Percentiles rank a stretch among this genome's conserved stretches.
Evolutionary conservation across 306 rosid species (phyloP).

Genomic region (Fragaria nilgerrensis): DNA sequence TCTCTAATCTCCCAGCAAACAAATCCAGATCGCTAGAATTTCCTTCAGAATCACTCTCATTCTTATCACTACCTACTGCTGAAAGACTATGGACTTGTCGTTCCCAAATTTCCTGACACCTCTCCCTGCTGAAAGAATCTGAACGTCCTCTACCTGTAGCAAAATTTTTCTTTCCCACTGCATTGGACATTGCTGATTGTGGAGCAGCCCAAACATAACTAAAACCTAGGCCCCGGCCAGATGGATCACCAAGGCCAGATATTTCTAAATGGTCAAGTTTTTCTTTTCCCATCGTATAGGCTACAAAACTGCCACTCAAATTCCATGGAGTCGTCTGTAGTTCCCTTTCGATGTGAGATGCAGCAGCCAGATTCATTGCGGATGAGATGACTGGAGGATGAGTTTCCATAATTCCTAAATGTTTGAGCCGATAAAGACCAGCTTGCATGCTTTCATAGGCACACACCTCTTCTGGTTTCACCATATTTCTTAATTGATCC

Average conservation of each 20-base stretch:
- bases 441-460: slow-evolving; percentile 99
- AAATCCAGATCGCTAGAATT: slow-evolving; percentile 81
- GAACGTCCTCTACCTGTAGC: slow-evolving; percentile 66
- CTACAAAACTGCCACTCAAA: slow-evolving; percentile 87
- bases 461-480: slow-evolving; percentile 94
- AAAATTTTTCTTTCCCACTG: slow-evolving; percentile 65
- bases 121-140: slow-evolving; percentile 89
- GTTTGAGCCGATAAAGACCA: slow-evolving; percentile 86
- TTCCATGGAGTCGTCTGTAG: slow-evolving; percentile 96
- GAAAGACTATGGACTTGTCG: slow-evolving; percentile 81
- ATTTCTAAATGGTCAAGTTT: slow-evolving; percentile 88
- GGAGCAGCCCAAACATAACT: slow-evolving; percentile 83
- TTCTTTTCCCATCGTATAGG: slow-evolving; percentile 92
- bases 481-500: slow-evolving; percentile 80
- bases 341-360: slow-evolving; percentile 93
- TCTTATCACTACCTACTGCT: slow-evolving; percentile 67
- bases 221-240: slow-evolving; percentile 91
- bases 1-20: slow-evolving; percentile 87
- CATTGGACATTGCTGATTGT: slow-evolving; percentile 75
- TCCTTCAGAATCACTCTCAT: slow-evolving; percentile 85
- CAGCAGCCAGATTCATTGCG: slow-evolving; percentile 94
- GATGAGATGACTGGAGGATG: slow-evolving; percentile 75
- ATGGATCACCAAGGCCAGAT: slow-evolving; percentile 93
- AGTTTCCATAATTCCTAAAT: slow-evolving; percentile 75
- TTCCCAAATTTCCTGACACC: slow-evolving; percentile 98